A percentile compares a stretch with the other conserved stretches of the same genome.
These are phyloP conservation scores for Cladosporium halotolerans DNA, from an alignment of 2,329 filamentous ascomycete genomes.

Conservation along the genomic window DNA sequence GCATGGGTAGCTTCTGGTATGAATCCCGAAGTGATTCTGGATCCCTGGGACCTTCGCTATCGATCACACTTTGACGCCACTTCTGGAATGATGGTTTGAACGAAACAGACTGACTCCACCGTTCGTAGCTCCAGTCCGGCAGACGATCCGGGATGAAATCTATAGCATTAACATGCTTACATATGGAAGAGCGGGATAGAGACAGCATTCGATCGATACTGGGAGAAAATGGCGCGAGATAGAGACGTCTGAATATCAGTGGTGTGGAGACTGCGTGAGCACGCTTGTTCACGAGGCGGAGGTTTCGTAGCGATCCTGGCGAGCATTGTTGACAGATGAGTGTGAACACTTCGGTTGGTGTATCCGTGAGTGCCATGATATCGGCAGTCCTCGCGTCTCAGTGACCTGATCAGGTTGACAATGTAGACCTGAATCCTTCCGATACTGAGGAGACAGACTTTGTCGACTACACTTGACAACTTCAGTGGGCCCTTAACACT, in stretches of 20 bases:
- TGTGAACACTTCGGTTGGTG: slow-evolving; percentile 25
- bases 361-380: not conserved
- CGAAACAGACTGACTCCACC: no score
- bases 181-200: slow-evolving; percentile 18
- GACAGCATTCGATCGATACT: slow-evolving; percentile 17
- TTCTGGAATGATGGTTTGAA: no score
- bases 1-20: slow-evolving; percentile 12
- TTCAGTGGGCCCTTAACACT: no score
- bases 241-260: slow-evolving; percentile 20
- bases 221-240: slow-evolving; percentile 20
- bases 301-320: slow-evolving; percentile 17
- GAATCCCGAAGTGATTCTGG: not conserved
- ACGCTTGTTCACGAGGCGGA: slow-evolving; percentile 18
- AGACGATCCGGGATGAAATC: slow-evolving; percentile 25
- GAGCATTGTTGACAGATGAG: slow-evolving; percentile 19
- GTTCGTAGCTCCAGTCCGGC: slow-evolving; percentile 14
- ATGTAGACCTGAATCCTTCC: no score
- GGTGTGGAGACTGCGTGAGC: slow-evolving; percentile 17
- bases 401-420: no score
- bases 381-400: slow-evolving; percentile 3
- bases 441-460: no score
- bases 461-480: no score
- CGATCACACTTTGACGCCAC: no score
- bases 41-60: slow-evolving; percentile 1
- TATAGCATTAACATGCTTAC: slow-evolving; percentile 22